Evolutionary conservation across 2,329 filamentous ascomycete species (phyloP).

Genomic region (Penicillium paneum): DNA sequence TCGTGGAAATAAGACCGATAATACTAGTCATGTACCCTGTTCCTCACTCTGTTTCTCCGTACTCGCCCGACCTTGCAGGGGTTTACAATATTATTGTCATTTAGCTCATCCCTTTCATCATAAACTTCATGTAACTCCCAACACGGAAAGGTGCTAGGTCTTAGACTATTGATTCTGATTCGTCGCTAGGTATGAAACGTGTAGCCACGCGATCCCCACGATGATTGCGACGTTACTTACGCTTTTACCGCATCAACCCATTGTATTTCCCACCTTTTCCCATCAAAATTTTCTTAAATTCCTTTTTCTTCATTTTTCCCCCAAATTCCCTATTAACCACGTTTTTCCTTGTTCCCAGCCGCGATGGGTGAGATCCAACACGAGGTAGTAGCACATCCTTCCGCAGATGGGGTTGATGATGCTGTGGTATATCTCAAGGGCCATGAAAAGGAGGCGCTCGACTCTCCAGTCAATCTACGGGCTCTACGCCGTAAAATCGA

Average conservation of each 20-base stretch:
- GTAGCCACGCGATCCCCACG: background rate
- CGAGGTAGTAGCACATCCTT: background rate
- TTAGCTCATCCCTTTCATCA: background rate
- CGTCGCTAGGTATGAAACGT: background rate
- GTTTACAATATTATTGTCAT: background rate
- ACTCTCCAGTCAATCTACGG: constrained; percentile 16
- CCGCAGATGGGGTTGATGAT: constrained; percentile 15
- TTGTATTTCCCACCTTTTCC: background rate
- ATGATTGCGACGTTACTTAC: background rate
- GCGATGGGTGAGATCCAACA: constrained; percentile 17
- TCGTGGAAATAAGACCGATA: background rate
- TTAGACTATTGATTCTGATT: background rate
- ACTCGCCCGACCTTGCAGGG: background rate
- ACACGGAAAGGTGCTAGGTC: background rate
- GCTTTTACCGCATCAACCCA: background rate
- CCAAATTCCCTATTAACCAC: background rate
- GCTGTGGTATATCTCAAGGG: constrained; percentile 22
- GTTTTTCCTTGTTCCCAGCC: background rate
- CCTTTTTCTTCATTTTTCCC: background rate
- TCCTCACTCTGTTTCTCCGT: background rate
- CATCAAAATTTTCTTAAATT: background rate
- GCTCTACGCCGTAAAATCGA: constrained; percentile 32
- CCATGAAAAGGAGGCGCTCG: constrained; percentile 6
- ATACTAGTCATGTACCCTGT: background rate
- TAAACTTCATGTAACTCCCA: background rate